Base-by-base conservation (phyloP, 805 yeast genomes). In the Kodamaea hsintzibuensis region DNA sequence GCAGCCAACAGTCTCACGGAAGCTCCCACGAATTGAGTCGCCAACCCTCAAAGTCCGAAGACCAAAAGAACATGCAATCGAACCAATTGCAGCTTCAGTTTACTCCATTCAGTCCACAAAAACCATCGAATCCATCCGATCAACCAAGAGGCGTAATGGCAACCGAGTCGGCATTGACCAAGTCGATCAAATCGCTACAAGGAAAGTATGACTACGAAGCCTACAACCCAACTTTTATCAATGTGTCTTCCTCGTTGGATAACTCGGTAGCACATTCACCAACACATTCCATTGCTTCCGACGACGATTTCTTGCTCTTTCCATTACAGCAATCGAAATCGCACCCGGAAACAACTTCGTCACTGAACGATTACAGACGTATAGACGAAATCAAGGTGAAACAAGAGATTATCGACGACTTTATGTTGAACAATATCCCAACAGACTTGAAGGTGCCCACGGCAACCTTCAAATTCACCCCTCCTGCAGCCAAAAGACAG, bases 321-420 rank as follows among this genome's bases (percentile, higher is more conserved):
- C 61, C 59, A 2, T 46, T 58, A n/a, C 50, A 53, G 30, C 57
- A 49, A 39, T 50, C 56, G 17, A 49, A 55, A 49, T 61, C 61
- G 57, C 60, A 53, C 56, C 60, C 60, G 10, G 30, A 18, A 12
- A 22, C 25, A 22, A 50, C 51, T n/a, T 33, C 58, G 22, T 25
- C 40, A 38, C 52, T 51, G 33, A 22, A 39, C 14, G 55, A 55
- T 17, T 22, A 38, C 22, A 45, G 51, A 19, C 40, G 44, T 7
- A 42, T 59, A 37, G 66, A 64, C 43, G 61, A 55, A 44, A 49
- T 55, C 40, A 63, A 67, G 50, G 67, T 73, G 59, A 73, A 72
- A 53, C 76, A 73, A 55, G 77, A 73, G 55, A 73, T 72, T 53
- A 71, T 73, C 51, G 72, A 71, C 52, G 78, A 73, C 55, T 73